Evolutionary conservation across 1,284 basidiomycete genomes (phyloP).

Genomic region (Bjerkandera adusta): DNA sequence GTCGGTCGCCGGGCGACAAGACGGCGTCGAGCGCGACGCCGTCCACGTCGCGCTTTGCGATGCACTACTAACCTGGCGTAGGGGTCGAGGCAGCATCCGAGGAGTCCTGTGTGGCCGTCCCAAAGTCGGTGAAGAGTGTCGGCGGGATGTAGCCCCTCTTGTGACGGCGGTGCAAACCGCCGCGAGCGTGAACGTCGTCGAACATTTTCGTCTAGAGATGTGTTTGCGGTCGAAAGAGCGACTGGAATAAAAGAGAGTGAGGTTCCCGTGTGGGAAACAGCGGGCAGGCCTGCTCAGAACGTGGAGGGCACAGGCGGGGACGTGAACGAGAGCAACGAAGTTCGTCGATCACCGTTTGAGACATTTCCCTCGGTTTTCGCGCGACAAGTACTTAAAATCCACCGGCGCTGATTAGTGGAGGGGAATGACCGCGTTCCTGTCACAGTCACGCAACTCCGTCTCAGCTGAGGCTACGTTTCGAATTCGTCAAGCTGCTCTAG

Average conservation of each 20-base stretch:
- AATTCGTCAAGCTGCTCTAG: too few relatives aligned
- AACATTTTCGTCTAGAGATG: conserved; percentile 23
- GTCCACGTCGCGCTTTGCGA: too few relatives aligned
- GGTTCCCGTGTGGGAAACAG: conserved; percentile 24
- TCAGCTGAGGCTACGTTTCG: too few relatives aligned
- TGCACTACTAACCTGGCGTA: too few relatives aligned
- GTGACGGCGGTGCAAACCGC: conserved; percentile 16
- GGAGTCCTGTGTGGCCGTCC: too few relatives aligned
- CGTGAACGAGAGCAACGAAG: conserved; percentile 9
- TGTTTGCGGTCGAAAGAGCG: conserved; percentile 22
- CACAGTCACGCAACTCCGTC: too few relatives aligned
- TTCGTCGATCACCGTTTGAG: not conserved
- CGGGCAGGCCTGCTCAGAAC: conserved; percentile 15
- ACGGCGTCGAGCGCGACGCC: too few relatives aligned
- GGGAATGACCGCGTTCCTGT: too few relatives aligned
- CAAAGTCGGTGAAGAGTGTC: conserved; percentile 7
- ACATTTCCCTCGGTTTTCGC: not conserved
- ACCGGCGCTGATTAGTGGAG: too few relatives aligned
- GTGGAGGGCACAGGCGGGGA: conserved; percentile 11
- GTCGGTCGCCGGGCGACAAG: too few relatives aligned
- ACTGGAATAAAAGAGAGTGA: conserved; percentile 27
- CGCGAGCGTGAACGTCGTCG: conserved; percentile 23
- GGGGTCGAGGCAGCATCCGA: too few relatives aligned
- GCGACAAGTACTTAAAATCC: not conserved
- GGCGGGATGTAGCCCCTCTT: conserved; percentile 20